Percentiles rank a stretch among this genome's conserved stretches.
Conservation (phyloP, 441 rosid genomes). For the Euphorbia celastroides region DNA sequence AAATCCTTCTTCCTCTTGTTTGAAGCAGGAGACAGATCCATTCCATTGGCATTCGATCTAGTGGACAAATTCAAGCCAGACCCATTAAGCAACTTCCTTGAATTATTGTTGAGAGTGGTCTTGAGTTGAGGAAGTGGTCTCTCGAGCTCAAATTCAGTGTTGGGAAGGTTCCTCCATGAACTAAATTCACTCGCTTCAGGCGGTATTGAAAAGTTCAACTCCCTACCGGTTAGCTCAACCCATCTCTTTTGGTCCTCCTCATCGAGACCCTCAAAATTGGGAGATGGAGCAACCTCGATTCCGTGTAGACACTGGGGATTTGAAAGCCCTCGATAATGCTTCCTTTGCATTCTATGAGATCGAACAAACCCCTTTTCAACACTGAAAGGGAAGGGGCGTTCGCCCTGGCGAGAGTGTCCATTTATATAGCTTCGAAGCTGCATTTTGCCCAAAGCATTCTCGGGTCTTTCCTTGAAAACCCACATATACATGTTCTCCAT, state of each 20-base stretch:
- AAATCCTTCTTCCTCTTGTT: slow-evolving; percentile 57
- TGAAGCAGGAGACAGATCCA: slow-evolving; percentile 30
- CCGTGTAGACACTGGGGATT: slow-evolving; percentile 94
- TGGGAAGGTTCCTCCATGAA: slow-evolving; percentile 70
- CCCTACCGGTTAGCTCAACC: slow-evolving; percentile 69
- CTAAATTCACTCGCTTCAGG: slow-evolving; percentile 66
- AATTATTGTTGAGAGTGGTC: slow-evolving; percentile 3
- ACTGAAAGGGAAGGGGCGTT: slow-evolving; percentile 77
- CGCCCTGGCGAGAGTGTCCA: slow-evolving; percentile 87
- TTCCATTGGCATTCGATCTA: slow-evolving; percentile 41
- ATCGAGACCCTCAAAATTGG: slow-evolving; percentile 51
- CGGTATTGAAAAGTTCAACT: slow-evolving; percentile 51
- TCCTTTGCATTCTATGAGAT: slow-evolving; percentile 93
- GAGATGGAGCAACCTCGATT: slow-evolving; percentile 59
- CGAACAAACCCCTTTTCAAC: slow-evolving; percentile 84
- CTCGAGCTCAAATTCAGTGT: slow-evolving; percentile 57
- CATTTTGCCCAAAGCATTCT: slow-evolving; percentile 88
- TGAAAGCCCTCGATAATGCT: slow-evolving; percentile 91
- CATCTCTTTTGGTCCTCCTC: slow-evolving; percentile 65
- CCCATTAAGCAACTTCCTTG: slow-evolving; percentile 50
- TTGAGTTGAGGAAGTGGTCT: slow-evolving; percentile 28
- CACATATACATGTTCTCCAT: slow-evolving; percentile 98
- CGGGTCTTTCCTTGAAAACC: slow-evolving; percentile 87
- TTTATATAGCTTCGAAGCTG: slow-evolving; percentile 90
- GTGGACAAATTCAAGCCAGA: slow-evolving; percentile 61